phyloP scores from a whole-genome alignment of 345 rosid species.

The Cardiospermum halicacabum region DNA sequence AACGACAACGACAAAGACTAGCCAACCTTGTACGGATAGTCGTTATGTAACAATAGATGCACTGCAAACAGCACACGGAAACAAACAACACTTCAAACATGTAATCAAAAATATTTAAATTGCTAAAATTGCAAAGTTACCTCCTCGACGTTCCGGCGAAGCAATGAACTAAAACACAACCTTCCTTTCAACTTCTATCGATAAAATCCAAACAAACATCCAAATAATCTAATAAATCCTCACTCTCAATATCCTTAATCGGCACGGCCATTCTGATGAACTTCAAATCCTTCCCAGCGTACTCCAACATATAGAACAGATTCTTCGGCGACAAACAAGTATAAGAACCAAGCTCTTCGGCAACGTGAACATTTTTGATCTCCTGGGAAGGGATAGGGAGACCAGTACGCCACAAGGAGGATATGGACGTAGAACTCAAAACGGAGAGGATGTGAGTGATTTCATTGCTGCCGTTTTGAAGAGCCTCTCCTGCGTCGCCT shows the following conservation, averaged over 20 bases:
- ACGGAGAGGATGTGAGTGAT: conserved; percentile 61
- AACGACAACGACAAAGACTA: conserved; percentile 1
- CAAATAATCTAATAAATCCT: conserved; percentile 67
- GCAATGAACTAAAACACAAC: conserved; percentile 83
- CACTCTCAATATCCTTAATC: conserved; percentile 56
- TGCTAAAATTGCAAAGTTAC: no score
- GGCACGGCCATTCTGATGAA: conserved; percentile 73
- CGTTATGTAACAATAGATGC: conserved; percentile 71
- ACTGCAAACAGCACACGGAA: no score
- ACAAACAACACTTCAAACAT: no score
- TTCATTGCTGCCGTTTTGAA: conserved; percentile 56
- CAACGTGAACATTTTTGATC: conserved; percentile 56
- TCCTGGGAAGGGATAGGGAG: conserved; percentile 52
- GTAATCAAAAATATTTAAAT: no score
- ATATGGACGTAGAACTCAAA: conserved; percentile 55
- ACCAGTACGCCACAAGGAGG: conserved; percentile 58
- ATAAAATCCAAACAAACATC: conserved; percentile 67
- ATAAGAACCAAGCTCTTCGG: no score
- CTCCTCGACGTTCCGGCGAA: conserved; percentile 89
- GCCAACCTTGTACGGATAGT: conserved; percentile 58
- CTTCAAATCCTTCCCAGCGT: conserved; percentile 71
- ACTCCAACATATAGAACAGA: conserved; percentile 56
- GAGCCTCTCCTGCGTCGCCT: conserved; percentile 58
- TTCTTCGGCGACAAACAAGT: conserved; percentile 43
- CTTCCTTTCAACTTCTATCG: conserved; percentile 56